Conservation (phyloP, 345 rosid species). For the Microcos paniculata region DNA sequence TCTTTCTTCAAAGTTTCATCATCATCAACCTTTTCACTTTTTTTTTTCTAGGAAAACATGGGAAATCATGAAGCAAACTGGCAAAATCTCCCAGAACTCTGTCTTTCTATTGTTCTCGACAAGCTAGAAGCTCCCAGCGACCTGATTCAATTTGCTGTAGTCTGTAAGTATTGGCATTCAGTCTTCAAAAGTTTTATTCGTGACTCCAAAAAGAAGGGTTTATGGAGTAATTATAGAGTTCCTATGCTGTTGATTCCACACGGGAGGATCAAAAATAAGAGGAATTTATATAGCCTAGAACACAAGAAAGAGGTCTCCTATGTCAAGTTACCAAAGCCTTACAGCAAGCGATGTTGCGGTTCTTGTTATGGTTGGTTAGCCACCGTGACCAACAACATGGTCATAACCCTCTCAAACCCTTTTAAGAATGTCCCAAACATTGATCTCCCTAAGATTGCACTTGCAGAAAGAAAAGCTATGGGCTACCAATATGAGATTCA, state of each 20-base stretch:
- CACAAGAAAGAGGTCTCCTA: neutral
- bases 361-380: neutral
- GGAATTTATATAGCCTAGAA: neutral
- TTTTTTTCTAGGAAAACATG: no score
- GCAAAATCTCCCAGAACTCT: neutral
- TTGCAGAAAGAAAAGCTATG: neutral
- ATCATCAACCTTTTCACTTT: no score
- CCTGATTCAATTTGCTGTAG: neutral
- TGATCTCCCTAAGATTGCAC: neutral
- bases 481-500: no score
- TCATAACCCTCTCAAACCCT: neutral
- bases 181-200: neutral
- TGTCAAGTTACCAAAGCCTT: neutral
- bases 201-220: neutral
- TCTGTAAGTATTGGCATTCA: neutral
- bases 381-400: neutral
- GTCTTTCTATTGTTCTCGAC: neutral
- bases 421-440: neutral
- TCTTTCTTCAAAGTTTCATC: no score
- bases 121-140: neutral
- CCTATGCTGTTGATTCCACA: neutral
- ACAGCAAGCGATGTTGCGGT: neutral
- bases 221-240: neutral
- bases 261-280: neutral
- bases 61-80: neutral